Percentiles rank a stretch among this genome's conserved stretches.
These are phyloP conservation scores for Discostella pseudostelligera DNA, from an alignment of 108 stramenopile genomes.

Conservation along the genomic window DNA sequence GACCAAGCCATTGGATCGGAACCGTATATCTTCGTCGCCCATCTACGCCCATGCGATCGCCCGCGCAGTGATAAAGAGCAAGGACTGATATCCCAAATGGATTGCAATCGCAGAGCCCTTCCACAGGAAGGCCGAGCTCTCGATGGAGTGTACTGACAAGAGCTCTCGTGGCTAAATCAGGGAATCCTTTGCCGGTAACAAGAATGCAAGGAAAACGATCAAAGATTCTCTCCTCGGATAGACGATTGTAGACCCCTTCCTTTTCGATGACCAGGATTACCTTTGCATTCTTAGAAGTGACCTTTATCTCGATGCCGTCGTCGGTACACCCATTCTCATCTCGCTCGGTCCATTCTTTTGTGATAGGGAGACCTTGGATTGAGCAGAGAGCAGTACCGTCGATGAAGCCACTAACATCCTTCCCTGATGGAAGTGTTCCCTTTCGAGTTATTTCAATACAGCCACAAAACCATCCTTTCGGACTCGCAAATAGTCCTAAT, in stretches of 20 bases:
- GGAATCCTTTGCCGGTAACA: slow-evolving; percentile 96
- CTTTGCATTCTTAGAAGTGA: slow-evolving; percentile 48
- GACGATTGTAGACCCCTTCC: slow-evolving; percentile 94
- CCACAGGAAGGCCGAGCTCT: slow-evolving; percentile 64
- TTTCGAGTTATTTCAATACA: slow-evolving; percentile 49
- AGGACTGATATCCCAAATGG: slow-evolving; percentile 79
- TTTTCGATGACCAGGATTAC: slow-evolving; percentile 96
- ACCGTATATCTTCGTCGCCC: slow-evolving; percentile 45
- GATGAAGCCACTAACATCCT: slow-evolving; percentile 34
- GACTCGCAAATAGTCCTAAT: slow-evolving; percentile 78
- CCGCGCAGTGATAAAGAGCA: slow-evolving; percentile 59
- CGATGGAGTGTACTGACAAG: slow-evolving; percentile 63
- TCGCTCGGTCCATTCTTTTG: slow-evolving; percentile 55
- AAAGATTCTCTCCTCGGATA: slow-evolving; percentile 93
- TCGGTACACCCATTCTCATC: slow-evolving; percentile 25
- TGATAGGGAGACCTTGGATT: slow-evolving; percentile 61
- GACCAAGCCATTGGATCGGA: slow-evolving; percentile 77
- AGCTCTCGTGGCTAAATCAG: slow-evolving; percentile 86
- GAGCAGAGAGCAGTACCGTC: slow-evolving; percentile 54
- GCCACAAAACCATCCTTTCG: slow-evolving; percentile 88
- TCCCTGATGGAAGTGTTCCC: slow-evolving; percentile 40
- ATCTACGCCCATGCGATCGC: slow-evolving; percentile 45
- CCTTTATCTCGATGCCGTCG: slow-evolving; percentile 28
- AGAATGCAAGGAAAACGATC: slow-evolving; percentile 89
- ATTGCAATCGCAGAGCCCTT: slow-evolving; percentile 82